Conservation (phyloP, 169 alveolate species). For the Eimeria maxima region DNA sequence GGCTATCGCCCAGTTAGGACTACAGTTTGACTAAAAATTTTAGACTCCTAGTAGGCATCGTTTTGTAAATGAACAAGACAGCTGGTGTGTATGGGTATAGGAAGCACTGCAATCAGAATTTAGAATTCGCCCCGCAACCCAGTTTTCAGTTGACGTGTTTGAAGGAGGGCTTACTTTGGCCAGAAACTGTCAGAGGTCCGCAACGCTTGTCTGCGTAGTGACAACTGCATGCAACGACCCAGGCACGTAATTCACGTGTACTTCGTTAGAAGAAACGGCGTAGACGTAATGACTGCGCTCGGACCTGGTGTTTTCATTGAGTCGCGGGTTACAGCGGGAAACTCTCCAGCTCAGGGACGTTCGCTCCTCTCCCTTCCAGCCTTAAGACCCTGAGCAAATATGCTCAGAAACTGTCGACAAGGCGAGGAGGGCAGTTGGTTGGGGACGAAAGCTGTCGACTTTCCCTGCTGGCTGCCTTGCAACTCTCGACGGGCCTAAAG, state of each 20-base stretch:
- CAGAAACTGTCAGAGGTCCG: not conserved
- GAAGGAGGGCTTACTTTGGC: not conserved
- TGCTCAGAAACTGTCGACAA: not conserved
- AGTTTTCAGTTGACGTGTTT: not conserved
- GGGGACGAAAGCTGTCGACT: not conserved
- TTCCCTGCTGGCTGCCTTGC: not conserved
- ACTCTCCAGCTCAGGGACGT: not conserved
- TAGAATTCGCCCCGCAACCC: not conserved
- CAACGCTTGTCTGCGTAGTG: not conserved
- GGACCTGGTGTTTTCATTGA: not conserved
- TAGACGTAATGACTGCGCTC: not conserved
- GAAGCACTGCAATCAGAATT: not conserved
- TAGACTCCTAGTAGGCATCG: not conserved
- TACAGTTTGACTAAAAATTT: not conserved
- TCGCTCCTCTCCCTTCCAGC: not conserved
- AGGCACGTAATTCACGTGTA: not conserved
- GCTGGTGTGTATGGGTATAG: not conserved
- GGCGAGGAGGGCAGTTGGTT: not conserved
- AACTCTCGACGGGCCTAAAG: not conserved
- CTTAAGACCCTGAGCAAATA: not conserved
- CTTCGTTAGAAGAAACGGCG: not conserved
- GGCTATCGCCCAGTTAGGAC: conserved; percentile 9
- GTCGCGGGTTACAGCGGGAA: not conserved
- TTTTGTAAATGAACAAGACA: not conserved
- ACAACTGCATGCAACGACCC: not conserved